phyloP scores from a whole-genome alignment of 176 grass and related monocot species.

The Triticum urartu region DNA sequence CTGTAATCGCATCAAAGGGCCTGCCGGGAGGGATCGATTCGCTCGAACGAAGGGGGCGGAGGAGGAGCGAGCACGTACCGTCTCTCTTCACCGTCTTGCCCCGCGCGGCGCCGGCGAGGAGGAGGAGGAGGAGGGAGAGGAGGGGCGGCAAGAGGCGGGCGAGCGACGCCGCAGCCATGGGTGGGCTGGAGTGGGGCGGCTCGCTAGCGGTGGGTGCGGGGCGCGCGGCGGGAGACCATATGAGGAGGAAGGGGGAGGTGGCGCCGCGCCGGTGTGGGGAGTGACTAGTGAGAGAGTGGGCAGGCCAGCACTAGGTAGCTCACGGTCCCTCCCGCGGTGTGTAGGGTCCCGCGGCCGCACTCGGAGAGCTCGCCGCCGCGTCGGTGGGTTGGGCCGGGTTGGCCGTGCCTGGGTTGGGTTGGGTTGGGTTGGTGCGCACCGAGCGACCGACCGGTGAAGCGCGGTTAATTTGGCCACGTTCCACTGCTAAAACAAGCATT shows the following conservation, averaged over 20 bases:
- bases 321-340: too few relatives aligned
- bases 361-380: not conserved
- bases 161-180: slow-evolving; percentile 37
- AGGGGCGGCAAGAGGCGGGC: not conserved
- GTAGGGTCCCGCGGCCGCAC: not conserved
- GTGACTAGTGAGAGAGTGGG: slow-evolving; percentile 21
- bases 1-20: not conserved
- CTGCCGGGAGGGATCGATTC: not conserved
- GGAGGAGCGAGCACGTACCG: slow-evolving; percentile 40
- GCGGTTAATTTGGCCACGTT: too few relatives aligned
- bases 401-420: not conserved
- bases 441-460: not conserved
- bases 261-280: slow-evolving; percentile 5
- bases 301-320: slow-evolving; percentile 24
- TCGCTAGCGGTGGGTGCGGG: slow-evolving; percentile 5
- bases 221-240: slow-evolving; percentile 23
- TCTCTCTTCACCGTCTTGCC: slow-evolving; percentile 97
- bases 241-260: not conserved
- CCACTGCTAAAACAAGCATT: too few relatives aligned
- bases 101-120: slow-evolving; percentile 43
- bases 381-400: slow-evolving; percentile 32
- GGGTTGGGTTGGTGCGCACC: slow-evolving; percentile 15
- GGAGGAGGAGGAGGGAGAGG: slow-evolving; percentile 44
- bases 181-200: not conserved
- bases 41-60: not conserved